Percentiles rank a stretch among this genome's conserved stretches.
phyloP scores from a whole-genome alignment of 768 basidiomycete genomes.

The Melanogaster broomeanus region DNA sequence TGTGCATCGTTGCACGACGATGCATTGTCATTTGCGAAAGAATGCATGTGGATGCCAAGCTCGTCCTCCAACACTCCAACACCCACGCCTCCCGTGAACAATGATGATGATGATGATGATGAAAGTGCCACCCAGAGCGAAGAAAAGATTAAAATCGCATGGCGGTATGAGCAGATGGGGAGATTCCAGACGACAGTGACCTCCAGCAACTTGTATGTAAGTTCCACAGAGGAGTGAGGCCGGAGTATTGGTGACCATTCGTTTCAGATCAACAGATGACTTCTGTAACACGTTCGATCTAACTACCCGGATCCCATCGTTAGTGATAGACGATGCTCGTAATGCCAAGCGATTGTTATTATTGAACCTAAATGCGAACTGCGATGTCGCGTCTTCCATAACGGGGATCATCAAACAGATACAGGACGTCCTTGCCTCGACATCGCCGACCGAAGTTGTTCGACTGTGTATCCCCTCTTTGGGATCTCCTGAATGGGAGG shows the following conservation, averaged over 20 bases:
- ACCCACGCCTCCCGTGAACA: constrained; percentile 30
- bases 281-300: constrained; percentile 78
- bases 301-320: constrained; percentile 56
- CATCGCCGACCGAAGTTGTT: constrained; percentile 39
- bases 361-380: constrained; percentile 19
- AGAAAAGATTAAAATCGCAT: constrained; percentile 89
- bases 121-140: constrained; percentile 38
- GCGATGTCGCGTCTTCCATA: constrained; percentile 18
- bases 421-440: constrained; percentile 27
- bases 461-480: constrained; percentile 65
- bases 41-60: constrained; percentile 78
- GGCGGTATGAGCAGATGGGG: constrained; percentile 95
- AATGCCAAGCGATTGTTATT: constrained; percentile 39
- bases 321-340: constrained; percentile 47
- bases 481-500: constrained; percentile 72
- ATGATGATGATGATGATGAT: constrained; percentile 35
- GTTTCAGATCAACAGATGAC: constrained; percentile 50
- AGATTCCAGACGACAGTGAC: constrained; percentile 85
- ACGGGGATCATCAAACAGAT: constrained; percentile 30
- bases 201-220: constrained; percentile 48
- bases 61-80: constrained; percentile 10
- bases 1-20: constrained; percentile 67
- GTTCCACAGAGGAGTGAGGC: constrained; percentile 15
- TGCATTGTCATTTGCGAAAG: constrained; percentile 57
- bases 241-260: constrained; percentile 11